A percentile compares a stretch with the other conserved stretches of the same genome.
phyloP scores from a whole-genome alignment of 164 flowering plant genomes.

The Tetracentron sinense region DNA sequence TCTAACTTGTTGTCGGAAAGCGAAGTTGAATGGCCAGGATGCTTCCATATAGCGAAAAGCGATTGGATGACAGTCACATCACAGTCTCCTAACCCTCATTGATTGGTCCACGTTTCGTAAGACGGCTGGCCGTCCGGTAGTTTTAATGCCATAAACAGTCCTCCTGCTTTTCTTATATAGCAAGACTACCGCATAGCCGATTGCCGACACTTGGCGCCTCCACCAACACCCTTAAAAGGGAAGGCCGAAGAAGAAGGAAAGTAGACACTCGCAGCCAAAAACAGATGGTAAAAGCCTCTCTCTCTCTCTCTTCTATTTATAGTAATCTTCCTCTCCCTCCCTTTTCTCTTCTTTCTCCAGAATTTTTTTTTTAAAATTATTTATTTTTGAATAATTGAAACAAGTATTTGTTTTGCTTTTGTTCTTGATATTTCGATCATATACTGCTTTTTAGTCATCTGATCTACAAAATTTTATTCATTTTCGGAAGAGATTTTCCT shows the following conservation, averaged over 20 bases:
- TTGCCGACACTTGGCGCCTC: conserved; percentile 15
- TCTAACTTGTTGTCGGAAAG: too few relatives aligned
- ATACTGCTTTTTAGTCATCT: not conserved
- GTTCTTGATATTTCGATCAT: not conserved
- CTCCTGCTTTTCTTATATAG: not conserved
- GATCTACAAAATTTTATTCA: not conserved
- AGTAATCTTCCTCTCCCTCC: not conserved
- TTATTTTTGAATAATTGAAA: not conserved
- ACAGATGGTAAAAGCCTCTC: not conserved
- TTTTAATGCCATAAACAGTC: not conserved
- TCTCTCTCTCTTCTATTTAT: not conserved
- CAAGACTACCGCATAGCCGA: not conserved
- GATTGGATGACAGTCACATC: conserved; percentile 3
- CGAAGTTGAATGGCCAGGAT: not conserved
- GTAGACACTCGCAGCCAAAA: not conserved
- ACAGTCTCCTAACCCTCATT: not conserved
- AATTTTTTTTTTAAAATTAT: not conserved
- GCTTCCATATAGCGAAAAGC: not conserved
- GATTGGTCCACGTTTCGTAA: conserved; percentile 14
- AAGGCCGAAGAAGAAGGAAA: not conserved
- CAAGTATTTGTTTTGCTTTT: too few relatives aligned
- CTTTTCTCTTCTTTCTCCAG: not conserved
- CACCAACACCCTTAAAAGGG: not conserved
- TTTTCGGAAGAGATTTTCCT: not conserved
- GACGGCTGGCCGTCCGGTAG: not conserved